These are phyloP conservation scores for Ormosia emarginata DNA, from an alignment of 306 rosid genomes.

Conservation along the genomic window DNA sequence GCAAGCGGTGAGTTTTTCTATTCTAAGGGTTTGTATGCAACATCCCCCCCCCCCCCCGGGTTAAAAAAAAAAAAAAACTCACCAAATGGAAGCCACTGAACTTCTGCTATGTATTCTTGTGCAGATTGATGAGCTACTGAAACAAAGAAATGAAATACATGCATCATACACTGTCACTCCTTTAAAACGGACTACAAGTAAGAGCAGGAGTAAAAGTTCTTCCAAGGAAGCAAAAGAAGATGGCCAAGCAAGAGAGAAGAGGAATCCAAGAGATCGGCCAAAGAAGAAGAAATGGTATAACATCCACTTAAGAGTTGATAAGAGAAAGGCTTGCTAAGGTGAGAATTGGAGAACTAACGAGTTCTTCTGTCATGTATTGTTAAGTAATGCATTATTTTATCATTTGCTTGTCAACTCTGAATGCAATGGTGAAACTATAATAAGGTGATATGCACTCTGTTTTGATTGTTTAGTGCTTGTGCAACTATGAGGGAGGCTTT, in stretches of 20 bases:
- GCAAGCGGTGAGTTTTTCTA: constrained; percentile 67
- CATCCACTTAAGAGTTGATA: constrained; percentile 81
- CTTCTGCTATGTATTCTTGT: background rate
- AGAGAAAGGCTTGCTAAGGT: constrained; percentile 91
- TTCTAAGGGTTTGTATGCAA: background rate
- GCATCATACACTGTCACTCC: constrained; percentile 72
- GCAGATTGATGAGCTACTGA: constrained; percentile 92
- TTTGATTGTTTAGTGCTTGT: constrained; percentile 33
- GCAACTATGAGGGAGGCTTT: constrained; percentile 33
- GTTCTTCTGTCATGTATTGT: constrained; percentile 12
- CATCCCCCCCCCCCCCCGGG: background rate
- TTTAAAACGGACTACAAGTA: constrained; percentile 74
- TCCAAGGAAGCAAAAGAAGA: constrained; percentile 74
- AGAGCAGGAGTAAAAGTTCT: constrained; percentile 61
- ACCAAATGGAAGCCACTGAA: constrained; percentile 2
- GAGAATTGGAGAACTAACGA: constrained; percentile 22
- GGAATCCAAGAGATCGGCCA: constrained; percentile 61
- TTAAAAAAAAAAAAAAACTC: background rate
- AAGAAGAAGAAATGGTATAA: constrained; percentile 95
- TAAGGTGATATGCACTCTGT: constrained; percentile 14
- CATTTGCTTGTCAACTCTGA: background rate
- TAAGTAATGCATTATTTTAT: background rate
- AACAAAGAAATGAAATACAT: constrained; percentile 86
- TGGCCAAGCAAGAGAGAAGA: constrained; percentile 63
- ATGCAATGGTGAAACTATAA: constrained; percentile 20